A percentile compares a stretch with the other conserved stretches of the same genome.
phyloP scores from a whole-genome alignment of 495 filamentous ascomycete species.

The Lentithecium fluviatile region DNA sequence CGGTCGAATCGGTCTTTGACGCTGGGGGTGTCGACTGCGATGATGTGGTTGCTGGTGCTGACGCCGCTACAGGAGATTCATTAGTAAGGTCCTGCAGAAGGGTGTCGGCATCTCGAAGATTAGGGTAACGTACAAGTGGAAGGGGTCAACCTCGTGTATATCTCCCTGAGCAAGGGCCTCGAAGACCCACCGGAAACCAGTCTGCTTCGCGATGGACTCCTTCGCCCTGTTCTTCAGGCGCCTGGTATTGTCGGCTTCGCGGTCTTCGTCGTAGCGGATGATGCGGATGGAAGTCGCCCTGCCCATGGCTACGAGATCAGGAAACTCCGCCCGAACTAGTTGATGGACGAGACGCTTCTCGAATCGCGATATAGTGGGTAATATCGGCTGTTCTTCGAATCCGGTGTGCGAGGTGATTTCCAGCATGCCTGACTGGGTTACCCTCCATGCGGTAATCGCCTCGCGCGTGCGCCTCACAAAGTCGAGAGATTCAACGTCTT shows the following conservation, averaged over 20 bases:
- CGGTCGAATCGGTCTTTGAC: constrained; percentile 40
- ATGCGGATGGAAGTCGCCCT: constrained; percentile 55
- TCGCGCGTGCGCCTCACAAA: constrained; percentile 54
- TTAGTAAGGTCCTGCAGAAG: no score
- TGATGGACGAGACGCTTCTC: constrained; percentile 69
- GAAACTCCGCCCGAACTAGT: constrained; percentile 62
- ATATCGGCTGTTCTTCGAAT: not conserved
- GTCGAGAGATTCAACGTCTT: constrained; percentile 53
- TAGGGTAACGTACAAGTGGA: no score
- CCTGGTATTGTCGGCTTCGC: constrained; percentile 48
- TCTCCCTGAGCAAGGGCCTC: constrained; percentile 65
- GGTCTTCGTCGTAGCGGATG: constrained; percentile 48
- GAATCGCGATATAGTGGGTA: constrained; percentile 35
- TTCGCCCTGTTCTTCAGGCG: constrained; percentile 45
- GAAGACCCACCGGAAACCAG: constrained; percentile 67
- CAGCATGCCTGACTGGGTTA: constrained; percentile 5
- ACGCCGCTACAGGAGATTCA: no score
- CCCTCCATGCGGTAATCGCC: constrained; percentile 54
- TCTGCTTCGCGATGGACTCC: constrained; percentile 49
- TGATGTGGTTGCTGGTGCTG: constrained; percentile 29
- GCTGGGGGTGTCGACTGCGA: constrained; percentile 36
- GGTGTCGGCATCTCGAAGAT: no score
- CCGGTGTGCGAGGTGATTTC: constrained; percentile 22
- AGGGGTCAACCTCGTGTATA: constrained; percentile 51
- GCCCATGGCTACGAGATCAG: constrained; percentile 51